phyloP scores from a whole-genome alignment of 441 rosid species.

The Euphorbia celastroides region DNA sequence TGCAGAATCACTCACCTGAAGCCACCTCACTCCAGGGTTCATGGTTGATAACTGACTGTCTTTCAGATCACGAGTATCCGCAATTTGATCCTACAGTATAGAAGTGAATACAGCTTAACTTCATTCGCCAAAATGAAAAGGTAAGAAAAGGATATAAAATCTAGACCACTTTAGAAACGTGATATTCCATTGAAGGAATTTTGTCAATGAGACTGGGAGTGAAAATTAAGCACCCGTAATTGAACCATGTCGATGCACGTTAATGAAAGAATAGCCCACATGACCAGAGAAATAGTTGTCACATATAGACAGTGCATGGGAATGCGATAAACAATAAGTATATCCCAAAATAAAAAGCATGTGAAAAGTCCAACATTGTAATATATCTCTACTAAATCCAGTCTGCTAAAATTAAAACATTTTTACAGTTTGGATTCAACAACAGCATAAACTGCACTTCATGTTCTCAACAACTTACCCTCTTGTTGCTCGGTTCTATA shows the following conservation, averaged over 20 bases:
- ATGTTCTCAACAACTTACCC: conserved; percentile 50
- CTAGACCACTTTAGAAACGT: background rate
- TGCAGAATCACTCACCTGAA: conserved; percentile 39
- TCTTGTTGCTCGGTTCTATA: conserved; percentile 83
- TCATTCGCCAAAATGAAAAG: background rate
- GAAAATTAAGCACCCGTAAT: no score
- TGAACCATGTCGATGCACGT: background rate
- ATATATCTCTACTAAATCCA: background rate
- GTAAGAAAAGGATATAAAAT: background rate
- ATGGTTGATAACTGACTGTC: conserved; percentile 39
- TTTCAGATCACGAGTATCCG: conserved; percentile 45
- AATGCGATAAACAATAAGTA: background rate
- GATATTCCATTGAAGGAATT: background rate
- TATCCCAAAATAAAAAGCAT: background rate
- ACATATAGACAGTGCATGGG: background rate
- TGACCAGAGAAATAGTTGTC: background rate
- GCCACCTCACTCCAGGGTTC: conserved; percentile 40
- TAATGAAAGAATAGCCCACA: background rate
- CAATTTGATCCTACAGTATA: conserved; percentile 50
- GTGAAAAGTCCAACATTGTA: background rate
- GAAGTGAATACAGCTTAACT: conserved; percentile 12
- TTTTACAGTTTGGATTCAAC: conserved; percentile 6
- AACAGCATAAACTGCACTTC: background rate
- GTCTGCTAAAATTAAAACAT: background rate
- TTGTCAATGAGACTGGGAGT: background rate